Evolutionary conservation across 2,329 filamentous ascomycete genomes (phyloP).

Genomic region (Fusarium siculi): DNA sequence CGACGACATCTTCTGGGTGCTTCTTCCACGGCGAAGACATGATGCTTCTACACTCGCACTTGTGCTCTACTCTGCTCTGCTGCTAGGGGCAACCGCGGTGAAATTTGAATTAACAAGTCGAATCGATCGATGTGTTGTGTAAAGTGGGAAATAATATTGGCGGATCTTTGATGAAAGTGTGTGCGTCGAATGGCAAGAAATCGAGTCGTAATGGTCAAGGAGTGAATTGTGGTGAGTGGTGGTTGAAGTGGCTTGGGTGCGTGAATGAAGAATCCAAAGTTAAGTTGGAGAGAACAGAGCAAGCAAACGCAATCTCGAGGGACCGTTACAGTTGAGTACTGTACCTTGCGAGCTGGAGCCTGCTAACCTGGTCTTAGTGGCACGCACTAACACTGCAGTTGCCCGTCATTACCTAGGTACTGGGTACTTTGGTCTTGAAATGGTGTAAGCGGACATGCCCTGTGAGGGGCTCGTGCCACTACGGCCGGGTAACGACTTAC

Average conservation of each 20-base stretch:
- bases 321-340: slow-evolving; percentile 19
- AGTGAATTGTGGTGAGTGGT: slow-evolving; percentile 31
- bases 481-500: slow-evolving; percentile 34
- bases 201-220: slow-evolving; percentile 17
- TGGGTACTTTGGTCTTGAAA: not conserved
- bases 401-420: slow-evolving; percentile 28
- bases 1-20: slow-evolving; percentile 72
- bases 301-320: slow-evolving; percentile 19
- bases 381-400: slow-evolving; percentile 17
- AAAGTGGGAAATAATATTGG: not conserved
- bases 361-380: slow-evolving; percentile 22
- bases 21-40: slow-evolving; percentile 73
- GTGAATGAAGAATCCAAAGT: slow-evolving; percentile 26
- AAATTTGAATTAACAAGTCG: not conserved
- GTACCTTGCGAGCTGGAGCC: slow-evolving; percentile 21
- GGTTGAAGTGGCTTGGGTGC: slow-evolving; percentile 18
- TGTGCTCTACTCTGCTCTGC: slow-evolving; percentile 30
- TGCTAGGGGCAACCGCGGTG: slow-evolving; percentile 37
- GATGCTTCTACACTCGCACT: slow-evolving; percentile 33
- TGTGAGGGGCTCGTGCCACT: slow-evolving; percentile 29
- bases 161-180: not conserved
- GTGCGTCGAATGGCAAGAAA: slow-evolving; percentile 18
- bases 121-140: slow-evolving; percentile 6
- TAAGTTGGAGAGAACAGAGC: slow-evolving; percentile 19
- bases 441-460: slow-evolving; percentile 7